These are phyloP conservation scores for Escallonia rubra DNA, from an alignment of 129 eudicot genomes.

Conservation along the genomic window DNA sequence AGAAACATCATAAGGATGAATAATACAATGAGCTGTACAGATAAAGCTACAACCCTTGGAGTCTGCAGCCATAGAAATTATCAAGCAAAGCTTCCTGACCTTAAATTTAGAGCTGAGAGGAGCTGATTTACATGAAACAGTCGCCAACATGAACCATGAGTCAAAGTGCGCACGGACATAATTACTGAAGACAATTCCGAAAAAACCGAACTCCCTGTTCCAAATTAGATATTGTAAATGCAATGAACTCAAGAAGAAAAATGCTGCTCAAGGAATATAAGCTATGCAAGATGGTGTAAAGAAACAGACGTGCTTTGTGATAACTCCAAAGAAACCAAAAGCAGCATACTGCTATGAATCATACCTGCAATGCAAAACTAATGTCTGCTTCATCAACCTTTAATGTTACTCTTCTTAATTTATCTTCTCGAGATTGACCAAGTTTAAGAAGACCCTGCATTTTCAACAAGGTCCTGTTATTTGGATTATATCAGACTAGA, in stretches of 20 bases:
- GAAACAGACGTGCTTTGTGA: no score
- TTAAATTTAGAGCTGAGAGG: constrained; percentile 2
- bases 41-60: no score
- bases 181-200: constrained; percentile 59
- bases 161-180: neutral
- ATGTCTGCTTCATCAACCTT: constrained; percentile 87
- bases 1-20: no score
- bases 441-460: constrained; percentile 80
- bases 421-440: constrained; percentile 79
- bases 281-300: neutral
- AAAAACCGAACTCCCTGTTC: constrained; percentile 79
- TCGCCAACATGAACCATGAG: neutral
- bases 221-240: neutral
- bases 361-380: constrained; percentile 87
- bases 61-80: no score
- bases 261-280: neutral
- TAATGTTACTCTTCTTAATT: constrained; percentile 63
- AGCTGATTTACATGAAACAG: neutral
- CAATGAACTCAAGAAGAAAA: neutral
- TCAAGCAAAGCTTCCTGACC: constrained; percentile 20
- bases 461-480: neutral
- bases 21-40: no score
- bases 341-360: neutral
- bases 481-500: no score
- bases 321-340: neutral